Base-by-base conservation (phyloP, 305 asterid species). In the Rubia balearica region DNA sequence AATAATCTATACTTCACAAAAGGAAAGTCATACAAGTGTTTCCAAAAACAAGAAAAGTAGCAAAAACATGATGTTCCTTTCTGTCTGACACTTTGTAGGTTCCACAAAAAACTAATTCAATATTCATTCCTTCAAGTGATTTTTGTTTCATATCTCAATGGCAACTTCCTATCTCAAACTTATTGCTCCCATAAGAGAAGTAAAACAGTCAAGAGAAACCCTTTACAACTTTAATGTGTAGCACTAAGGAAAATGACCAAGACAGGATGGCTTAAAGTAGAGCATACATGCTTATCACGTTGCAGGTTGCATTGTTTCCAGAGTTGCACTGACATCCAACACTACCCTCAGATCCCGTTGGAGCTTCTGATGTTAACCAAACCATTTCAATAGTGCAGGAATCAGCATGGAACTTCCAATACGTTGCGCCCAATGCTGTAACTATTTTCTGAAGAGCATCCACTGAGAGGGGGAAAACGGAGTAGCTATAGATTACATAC, bases 361-460 rank as follows among this genome's bases (percentile, higher is more conserved):
- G 86, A 67, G 85, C 82, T 19, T 75, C 73, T 62, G 67, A 78
- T 38, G 89, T 76, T 65, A 79, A 56, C 66, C 85, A 95, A 74
- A 84, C 90, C 73, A 72, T 73, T 73, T 87, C 94, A 19, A 89
- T 17, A 49, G 75, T 80, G 74, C 98, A 93, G 72, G 70, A 74
- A 55, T 82, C 85, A 16, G 86, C 85, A 77, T 88, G 61, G 76
- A 93, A 91, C 73, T 65, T 77, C 95, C 90, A 89, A 75, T 61
- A 57, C 68, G 81, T 79, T 49, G 90, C 94, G 27, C 98, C 98
- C 92, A 93, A 77, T 75, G 87, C 86, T n/a, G 77, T 74, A 43
- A 88, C 92, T 46, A 89, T 77, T 79, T 85, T 84, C 82, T 85
- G 85, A 70, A 93, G 89, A 72, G 78, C 89, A 72, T 85, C 87